Percentiles rank a stretch among this genome's conserved stretches.
These are phyloP conservation scores for Metarhizium humberi DNA, from an alignment of 2,329 filamentous ascomycete species.

Conservation along the genomic window DNA sequence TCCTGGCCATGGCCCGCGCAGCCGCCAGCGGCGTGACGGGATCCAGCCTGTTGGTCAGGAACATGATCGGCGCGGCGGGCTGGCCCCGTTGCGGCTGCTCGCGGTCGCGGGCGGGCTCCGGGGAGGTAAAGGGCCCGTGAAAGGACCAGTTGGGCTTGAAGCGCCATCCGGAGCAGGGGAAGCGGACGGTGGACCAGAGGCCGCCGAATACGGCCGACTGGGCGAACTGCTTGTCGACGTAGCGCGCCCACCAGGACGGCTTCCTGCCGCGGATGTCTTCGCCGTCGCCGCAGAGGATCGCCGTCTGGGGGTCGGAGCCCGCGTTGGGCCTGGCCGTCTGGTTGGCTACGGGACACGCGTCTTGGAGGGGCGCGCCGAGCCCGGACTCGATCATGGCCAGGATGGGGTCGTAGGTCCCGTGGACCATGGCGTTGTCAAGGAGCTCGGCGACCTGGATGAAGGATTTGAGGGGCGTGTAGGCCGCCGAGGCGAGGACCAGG, in stretches of 20 bases:
- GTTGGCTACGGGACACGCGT: slow-evolving; percentile 11
- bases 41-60: slow-evolving; percentile 32
- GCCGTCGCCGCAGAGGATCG: slow-evolving; percentile 28
- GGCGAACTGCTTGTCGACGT: slow-evolving; percentile 16
- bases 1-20: slow-evolving; percentile 8
- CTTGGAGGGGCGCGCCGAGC: slow-evolving; percentile 12
- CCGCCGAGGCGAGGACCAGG: slow-evolving; percentile 12
- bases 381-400: background rate
- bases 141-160: slow-evolving; percentile 31
- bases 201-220: slow-evolving; percentile 22
- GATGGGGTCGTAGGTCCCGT: slow-evolving; percentile 8
- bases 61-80: slow-evolving; percentile 33
- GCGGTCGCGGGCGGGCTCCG: slow-evolving; percentile 12
- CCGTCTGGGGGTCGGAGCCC: slow-evolving; percentile 14
- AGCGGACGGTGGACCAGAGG: slow-evolving; percentile 24
- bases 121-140: slow-evolving; percentile 23
- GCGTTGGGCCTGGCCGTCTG: background rate
- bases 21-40: slow-evolving; percentile 34
- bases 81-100: slow-evolving; percentile 12
- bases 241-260: slow-evolving; percentile 17
- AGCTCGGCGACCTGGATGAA: slow-evolving; percentile 9
- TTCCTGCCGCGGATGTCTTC: slow-evolving; percentile 12
- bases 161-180: slow-evolving; percentile 29
- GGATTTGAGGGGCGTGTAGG: slow-evolving; percentile 20
- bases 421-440: slow-evolving; percentile 12